Evolutionary conservation across 352 stramenopile species (phyloP), one percentile per base, ranked within the genome.

Genomic region (Phytophthora pistaciae): DNA sequence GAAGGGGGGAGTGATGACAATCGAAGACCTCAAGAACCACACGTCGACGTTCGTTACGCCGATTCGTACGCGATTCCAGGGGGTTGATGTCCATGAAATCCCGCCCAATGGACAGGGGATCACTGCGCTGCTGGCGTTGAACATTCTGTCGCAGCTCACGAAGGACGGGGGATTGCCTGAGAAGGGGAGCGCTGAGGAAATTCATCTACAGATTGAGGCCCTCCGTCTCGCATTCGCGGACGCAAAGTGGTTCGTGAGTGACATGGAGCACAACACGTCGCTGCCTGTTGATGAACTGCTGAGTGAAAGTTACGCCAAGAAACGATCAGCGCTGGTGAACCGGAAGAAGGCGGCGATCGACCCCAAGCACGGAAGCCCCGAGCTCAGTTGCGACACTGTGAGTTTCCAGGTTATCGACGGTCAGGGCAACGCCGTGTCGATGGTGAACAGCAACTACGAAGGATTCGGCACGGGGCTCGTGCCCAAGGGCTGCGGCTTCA

Each of bases 371-470:
- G 88, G 88, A 23, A 91, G 77, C 16, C 87, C 87, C 0, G 82
- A 79, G 62, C 73, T 92, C 18, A 91, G 75, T 48, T 93, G 88
- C 64, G 95, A 98, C 71, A 99, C 96, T 0, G 95, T 98, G 38
- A 98, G 88, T 72, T 99, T 99, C 78, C 93, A 99, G 77, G 96
- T 99, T n/a, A 89, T 99, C 9, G 98, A 99, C 68, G 75, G 77
- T 8, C 68, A 85, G 6, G 98, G 97, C 23, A 99, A 99, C 75
- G 97, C 98, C 5, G 95, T 99, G 36, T 99, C 95, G 23, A 98
- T 99, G 87, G 97, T 99, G 20, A 99, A 99, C 82, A 98, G 91
- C 70, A 99, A 99, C 83, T 99, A 98, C 77, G 93, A 96, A 79
- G 95, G 93, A 49, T 99, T 99, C 70, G 98, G 98, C 42, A 98